These are phyloP conservation scores for Trichoderma gamsii DNA, from an alignment of 495 filamentous ascomycete species.

Conservation along the genomic window DNA sequence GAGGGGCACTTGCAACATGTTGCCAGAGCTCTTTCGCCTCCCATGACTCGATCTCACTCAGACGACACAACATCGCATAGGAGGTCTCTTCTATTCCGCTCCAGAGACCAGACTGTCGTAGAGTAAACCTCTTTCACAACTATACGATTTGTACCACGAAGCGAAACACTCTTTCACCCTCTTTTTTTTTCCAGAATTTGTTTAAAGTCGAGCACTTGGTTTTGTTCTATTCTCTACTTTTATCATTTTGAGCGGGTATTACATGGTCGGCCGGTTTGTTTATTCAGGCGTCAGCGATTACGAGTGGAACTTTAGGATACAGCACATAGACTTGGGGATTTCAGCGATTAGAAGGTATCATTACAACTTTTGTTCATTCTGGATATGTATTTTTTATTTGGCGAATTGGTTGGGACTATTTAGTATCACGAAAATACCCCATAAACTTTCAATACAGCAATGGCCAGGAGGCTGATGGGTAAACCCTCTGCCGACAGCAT, in stretches of 20 bases:
- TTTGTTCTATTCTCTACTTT: slow-evolving; percentile 9
- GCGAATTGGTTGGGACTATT: neutral
- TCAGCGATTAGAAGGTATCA: slow-evolving; percentile 24
- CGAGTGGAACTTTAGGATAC: neutral
- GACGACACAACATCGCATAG: neutral
- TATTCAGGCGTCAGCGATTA: neutral
- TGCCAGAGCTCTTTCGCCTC: neutral
- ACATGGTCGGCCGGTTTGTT: neutral
- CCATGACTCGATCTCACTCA: neutral
- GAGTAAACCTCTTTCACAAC: slow-evolving; percentile 2
- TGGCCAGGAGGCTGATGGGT: neutral
- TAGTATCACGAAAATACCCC: slow-evolving; percentile 7
- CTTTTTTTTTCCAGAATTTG: too few species aligned
- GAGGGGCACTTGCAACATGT: slow-evolving; percentile 9
- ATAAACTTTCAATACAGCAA: neutral
- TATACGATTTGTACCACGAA: neutral
- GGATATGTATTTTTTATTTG: neutral
- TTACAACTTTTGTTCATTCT: neutral
- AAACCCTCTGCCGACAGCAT: neutral
- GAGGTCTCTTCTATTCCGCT: neutral
- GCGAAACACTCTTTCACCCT: neutral
- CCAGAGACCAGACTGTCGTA: neutral
- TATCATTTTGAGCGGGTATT: neutral
- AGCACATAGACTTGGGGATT: slow-evolving; percentile 21
- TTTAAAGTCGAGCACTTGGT: neutral